Evolutionary conservation across 306 rosid species (phyloP).

Genomic region (Gastrolobium bilobum): DNA sequence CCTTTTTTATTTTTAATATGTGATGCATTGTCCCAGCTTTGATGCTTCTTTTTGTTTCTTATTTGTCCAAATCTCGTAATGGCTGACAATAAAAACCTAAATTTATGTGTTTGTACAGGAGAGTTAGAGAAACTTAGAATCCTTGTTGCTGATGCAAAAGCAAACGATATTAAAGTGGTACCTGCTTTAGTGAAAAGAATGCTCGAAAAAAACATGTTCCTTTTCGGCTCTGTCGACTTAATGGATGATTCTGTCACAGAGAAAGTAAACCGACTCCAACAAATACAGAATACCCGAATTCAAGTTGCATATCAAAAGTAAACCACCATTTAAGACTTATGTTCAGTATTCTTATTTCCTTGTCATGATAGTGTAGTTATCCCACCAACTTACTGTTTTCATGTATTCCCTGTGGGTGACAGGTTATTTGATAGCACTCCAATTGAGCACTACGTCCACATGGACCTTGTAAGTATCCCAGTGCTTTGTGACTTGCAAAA

Average conservation of each 20-base stretch:
- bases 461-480: conserved; percentile 77
- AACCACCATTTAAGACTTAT: conserved; percentile 21
- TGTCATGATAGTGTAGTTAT: conserved; percentile 19
- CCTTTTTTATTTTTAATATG: neutral
- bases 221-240: conserved; percentile 80
- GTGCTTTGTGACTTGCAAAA: conserved; percentile 34
- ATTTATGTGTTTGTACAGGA: conserved; percentile 55
- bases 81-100: conserved; percentile 7
- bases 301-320: conserved; percentile 72
- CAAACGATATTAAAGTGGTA: conserved; percentile 55
- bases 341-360: conserved; percentile 28
- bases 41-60: conserved; percentile 3
- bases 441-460: conserved; percentile 63
- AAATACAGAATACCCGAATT: conserved; percentile 76
- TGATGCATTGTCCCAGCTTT: neutral
- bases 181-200: conserved; percentile 69
- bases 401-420: conserved; percentile 47
- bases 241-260: conserved; percentile 65
- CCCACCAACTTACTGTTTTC: conserved; percentile 36
- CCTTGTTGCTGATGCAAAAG: conserved; percentile 71
- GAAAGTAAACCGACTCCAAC: conserved; percentile 76
- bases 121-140: conserved; percentile 74
- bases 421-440: conserved; percentile 67
- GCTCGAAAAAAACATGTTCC: conserved; percentile 78
- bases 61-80: neutral